Evolutionary conservation across 768 basidiomycete genomes (phyloP), one percentile per base, ranked within the genome.

Genomic region (Lentinula guzmanii): DNA sequence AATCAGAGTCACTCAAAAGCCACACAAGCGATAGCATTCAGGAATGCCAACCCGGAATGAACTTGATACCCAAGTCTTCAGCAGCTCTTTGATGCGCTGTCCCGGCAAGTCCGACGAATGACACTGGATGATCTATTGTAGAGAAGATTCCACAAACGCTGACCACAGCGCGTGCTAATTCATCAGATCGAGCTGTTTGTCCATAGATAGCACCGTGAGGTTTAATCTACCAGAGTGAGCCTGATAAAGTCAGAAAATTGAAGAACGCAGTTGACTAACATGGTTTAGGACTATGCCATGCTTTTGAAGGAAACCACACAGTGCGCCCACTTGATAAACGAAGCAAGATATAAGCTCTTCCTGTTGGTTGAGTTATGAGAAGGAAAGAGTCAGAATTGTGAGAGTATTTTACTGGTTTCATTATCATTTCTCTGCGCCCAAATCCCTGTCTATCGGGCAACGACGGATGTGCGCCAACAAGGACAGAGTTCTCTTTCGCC

Each of bases 381-480:
- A 46, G 6, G 9, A 16, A 41, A 21, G 28, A 39, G 28, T 28
- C 28, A 4, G 3, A 54, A 28, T n/a, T 21, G 24, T 43, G 9
- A 31, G 18, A 53, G 37, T 13, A 11, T 9, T 0, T 33, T 0
- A 87, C 86, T 1, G 84, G 80, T 58, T 81, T 79, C 61, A 87
- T 80, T 0, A 75, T 77, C 83, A 89, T 84, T 65, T 87, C 86
- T 35, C 86, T 75, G 18, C 86, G 70, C 4, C 87, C 87, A 61
- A 88, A 88, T 0, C 86, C 86, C 66, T 86, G 86, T 18, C 78
- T 68, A 68, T 89, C 86, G 10, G 77, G 62, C 4, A 62, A 77
- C 21, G 82, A 85, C 1, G 87, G 87, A 65, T 89, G 87, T 7
- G 87, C 87, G 0, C 88, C 87, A n/a, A 86, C 77, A 31, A 74